Base-by-base conservation (phyloP, 768 basidiomycete genomes). In the Rossbeevera mucosa region DNA sequence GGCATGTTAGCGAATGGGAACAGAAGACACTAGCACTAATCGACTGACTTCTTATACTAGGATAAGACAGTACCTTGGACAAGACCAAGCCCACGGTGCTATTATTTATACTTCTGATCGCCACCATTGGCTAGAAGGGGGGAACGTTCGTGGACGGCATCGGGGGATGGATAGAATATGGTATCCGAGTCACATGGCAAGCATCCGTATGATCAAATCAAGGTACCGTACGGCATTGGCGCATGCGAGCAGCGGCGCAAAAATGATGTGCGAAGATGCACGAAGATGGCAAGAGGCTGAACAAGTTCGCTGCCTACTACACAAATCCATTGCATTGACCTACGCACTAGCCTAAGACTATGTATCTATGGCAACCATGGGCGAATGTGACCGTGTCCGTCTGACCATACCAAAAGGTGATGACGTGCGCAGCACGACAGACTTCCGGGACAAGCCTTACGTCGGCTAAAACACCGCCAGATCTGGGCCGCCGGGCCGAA, bases 71-170 rank as follows among this genome's bases (percentile, higher is more conserved):
- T 20, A 49, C 24, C 46, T 28, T 11, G 6, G 30, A 12, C 31
- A 47, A 24, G 16, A 25, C 28, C 24, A n/a, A 14, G 36, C 21
- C 40, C 40, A 41, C 24, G 26, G 20, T 7, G 30, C 22, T 16
- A 28, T 29, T 48, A 38, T 43, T 29, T 30, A 50, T 29, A 31
- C 22, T 44, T 12, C 6, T n/a, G 44, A 43, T n/a, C 9, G 11
- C 26, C 31, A 45, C 44, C 30, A 64, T 62, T 60, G 54, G 56
- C 53, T 36, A n/a, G 36, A 12, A 7, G n/a, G 6, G 16, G 45
- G 47, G 33, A 64, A 66, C 64, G 55, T 64, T 64, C 50, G 63
- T 65, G 47, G 16, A 38, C 47, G n/a, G n/a, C 50, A 40, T 44
- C 51, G 36, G 21, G 21, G 29, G 20, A 18, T 20, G 22, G 21